Evolutionary conservation across 371 early-diverging fungal genomes (phyloP).

Genomic region (Mucor mucedo): DNA sequence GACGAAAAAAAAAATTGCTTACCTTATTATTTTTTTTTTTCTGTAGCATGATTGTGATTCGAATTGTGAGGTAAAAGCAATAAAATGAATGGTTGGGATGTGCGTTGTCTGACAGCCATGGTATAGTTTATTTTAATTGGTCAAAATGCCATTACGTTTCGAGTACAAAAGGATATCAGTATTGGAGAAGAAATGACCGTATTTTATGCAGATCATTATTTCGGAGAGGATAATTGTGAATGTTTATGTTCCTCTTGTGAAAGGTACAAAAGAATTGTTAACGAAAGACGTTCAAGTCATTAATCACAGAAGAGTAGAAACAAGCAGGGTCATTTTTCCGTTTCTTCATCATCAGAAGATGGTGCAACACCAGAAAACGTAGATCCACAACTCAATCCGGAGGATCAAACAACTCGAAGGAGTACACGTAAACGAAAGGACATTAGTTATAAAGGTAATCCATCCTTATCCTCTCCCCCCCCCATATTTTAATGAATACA

Average conservation of each 20-base stretch:
- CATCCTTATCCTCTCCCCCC: too few species aligned
- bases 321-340: slow-evolving; percentile 15
- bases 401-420: slow-evolving; percentile 11
- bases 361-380: background rate
- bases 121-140: slow-evolving; percentile 62
- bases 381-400: background rate
- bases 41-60: slow-evolving; percentile 85
- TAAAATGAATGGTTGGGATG: background rate
- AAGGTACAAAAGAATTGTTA: slow-evolving; percentile 24
- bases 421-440: slow-evolving; percentile 27
- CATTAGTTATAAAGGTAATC: slow-evolving; percentile 17
- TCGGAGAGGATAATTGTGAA: slow-evolving; percentile 84
- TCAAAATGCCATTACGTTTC: slow-evolving; percentile 71
- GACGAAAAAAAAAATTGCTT: background rate
- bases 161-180: slow-evolving; percentile 69
- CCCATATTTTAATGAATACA: too few species aligned
- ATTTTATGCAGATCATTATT: slow-evolving; percentile 85
- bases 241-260: slow-evolving; percentile 91
- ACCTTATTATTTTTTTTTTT: background rate
- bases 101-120: background rate
- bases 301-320: background rate
- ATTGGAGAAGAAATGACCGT: slow-evolving; percentile 89
- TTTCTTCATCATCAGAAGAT: background rate
- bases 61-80: slow-evolving; percentile 61
- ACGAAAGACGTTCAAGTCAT: too few species aligned